phyloP scores from a whole-genome alignment of 257 asterid species.

The Hygrophila difformis region DNA sequence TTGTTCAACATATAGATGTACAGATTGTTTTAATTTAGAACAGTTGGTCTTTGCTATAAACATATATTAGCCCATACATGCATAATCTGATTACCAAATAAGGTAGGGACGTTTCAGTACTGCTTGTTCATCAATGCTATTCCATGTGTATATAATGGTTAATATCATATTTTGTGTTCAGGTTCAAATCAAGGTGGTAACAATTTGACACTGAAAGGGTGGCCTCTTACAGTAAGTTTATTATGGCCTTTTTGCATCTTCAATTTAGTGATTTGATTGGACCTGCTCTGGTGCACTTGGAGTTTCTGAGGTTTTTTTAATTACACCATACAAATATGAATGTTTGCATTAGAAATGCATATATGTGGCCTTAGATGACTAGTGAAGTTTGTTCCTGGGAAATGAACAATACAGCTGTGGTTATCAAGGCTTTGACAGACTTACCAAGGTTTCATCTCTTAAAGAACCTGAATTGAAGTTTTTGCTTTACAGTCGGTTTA shows the following conservation, averaged over 20 bases:
- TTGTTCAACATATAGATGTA: slow-evolving; percentile 3
- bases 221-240: slow-evolving; percentile 92
- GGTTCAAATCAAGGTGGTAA: slow-evolving; percentile 95
- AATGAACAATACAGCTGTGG: not conserved
- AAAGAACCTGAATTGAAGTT: not conserved
- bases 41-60: not conserved
- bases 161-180: slow-evolving; percentile 25
- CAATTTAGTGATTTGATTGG: too few species aligned
- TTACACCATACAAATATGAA: not conserved
- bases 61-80: too few species aligned
- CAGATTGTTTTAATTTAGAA: not conserved
- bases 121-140: slow-evolving; percentile 7
- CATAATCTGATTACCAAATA: too few species aligned
- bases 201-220: slow-evolving; percentile 94
- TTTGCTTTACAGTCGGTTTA: not conserved
- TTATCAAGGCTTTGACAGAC: not conserved
- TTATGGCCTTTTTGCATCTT: slow-evolving; percentile 2
- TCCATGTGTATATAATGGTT: slow-evolving; percentile 7
- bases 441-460: not conserved
- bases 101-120: not conserved
- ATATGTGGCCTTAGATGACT: not conserved
- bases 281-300: not conserved
- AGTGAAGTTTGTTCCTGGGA: not conserved
- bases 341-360: not conserved
- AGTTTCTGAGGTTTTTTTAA: not conserved